Base-by-base conservation (phyloP, 148 eudicot species). In the Pharnaceum exiguum region DNA sequence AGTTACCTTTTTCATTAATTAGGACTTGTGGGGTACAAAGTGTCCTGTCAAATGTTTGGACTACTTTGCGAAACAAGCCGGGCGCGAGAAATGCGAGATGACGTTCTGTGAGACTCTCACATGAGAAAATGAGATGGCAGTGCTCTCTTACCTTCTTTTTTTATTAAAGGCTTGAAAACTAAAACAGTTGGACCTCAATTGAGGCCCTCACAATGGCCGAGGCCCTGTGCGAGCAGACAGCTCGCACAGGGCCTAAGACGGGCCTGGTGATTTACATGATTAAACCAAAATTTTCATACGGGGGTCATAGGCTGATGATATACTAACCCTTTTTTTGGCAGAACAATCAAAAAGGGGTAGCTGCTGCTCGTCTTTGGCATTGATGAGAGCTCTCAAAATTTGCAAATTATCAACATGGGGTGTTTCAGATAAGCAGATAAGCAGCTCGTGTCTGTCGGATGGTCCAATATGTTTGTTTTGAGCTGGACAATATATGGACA, bases 361-460 rank as follows among this genome's bases (percentile, higher is more conserved):
- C n/a, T n/a, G n/a, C 51, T 71, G 83, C 63, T 81, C 85, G 2
- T 83, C 90, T 65, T 72, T 76, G 18, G 69, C 36, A 35, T 64
- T 65, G 10, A 86, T 62, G 73, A 89, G 51, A 32, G 77, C 72
- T 62, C 27, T 76, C 4, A 89, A 70, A 44, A 77, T 71, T 57
- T 60, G 80, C 77, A 72, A 60, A 74, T 89, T 89, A 71, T 89
- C 96, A 8, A 83, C 55, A n/a, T 89, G 94, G 36, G 87, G 56
- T 28, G 75, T 71, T 49, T 75, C 90, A 12, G 81, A 75, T 28
- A 82, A 44, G 26, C 55, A 72, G n/a, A 62, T 27, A 21, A 89
- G 73, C 21, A 50, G 16, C 56, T 52, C 61, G 52, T 69, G n/a
- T n/a, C n/a, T n/a, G n/a, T n/a, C n/a, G n/a, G n/a, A 89, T 42